Percentiles rank a stretch among this genome's conserved stretches.
Conservation (phyloP, 169 alveolate genomes). For the Plasmodium cynomolgi region DNA sequence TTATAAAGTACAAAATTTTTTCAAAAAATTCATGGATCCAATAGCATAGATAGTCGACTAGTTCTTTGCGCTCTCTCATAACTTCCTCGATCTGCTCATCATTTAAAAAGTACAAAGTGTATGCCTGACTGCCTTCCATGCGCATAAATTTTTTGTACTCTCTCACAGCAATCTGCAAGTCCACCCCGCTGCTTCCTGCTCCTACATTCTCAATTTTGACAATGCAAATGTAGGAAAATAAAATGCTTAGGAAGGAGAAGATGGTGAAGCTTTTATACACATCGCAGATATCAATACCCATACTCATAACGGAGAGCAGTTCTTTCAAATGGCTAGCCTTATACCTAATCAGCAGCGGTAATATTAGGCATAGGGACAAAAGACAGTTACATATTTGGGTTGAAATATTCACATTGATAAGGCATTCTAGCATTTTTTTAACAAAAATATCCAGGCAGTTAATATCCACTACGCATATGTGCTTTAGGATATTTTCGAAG, state of each 20-base stretch:
- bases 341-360: constrained; percentile 63
- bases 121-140: not conserved
- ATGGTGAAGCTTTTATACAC: constrained; percentile 70
- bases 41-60: constrained; percentile 48
- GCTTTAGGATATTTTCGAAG: constrained; percentile 70
- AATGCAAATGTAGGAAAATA: constrained; percentile 62
- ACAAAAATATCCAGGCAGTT: constrained; percentile 59
- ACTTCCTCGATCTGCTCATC: constrained; percentile 25
- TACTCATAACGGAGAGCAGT: constrained; percentile 34
- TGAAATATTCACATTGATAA: constrained; percentile 45
- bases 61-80: constrained; percentile 37
- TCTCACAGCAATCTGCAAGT: not conserved
- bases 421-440: constrained; percentile 54
- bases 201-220: constrained; percentile 33
- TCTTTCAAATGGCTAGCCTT: constrained; percentile 43
- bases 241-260: constrained; percentile 52
- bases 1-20: constrained; percentile 51
- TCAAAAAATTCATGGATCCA: constrained; percentile 73
- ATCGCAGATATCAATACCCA: constrained; percentile 72
- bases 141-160: constrained; percentile 24
- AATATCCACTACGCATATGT: constrained; percentile 49
- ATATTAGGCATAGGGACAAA: constrained; percentile 55
- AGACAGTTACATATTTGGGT: constrained; percentile 67
- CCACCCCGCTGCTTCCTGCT: not conserved
- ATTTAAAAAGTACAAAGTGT: not conserved